Evolutionary conservation across 495 filamentous ascomycete genomes (phyloP).

Genomic region (Penicillium manginii): DNA sequence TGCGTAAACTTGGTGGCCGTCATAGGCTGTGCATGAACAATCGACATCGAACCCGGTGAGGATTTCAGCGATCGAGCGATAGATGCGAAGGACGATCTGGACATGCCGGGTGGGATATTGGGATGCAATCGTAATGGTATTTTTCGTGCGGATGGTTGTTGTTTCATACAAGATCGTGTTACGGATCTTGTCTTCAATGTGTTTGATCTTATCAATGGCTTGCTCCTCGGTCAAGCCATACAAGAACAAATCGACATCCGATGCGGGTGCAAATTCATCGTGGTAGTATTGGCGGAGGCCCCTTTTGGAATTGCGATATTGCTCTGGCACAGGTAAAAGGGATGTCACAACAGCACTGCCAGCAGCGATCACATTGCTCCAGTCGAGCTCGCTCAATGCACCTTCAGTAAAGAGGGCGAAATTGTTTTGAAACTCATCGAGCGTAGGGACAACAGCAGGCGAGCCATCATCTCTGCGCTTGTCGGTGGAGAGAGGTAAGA

Average conservation of each 20-base stretch:
- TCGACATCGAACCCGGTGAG: conserved; percentile 86
- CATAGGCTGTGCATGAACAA: conserved; percentile 77
- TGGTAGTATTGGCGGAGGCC: conserved; percentile 72
- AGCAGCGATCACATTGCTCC: conserved; percentile 77
- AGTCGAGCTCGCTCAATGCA: conserved; percentile 65
- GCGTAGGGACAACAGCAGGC: conserved; percentile 62
- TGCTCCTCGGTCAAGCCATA: conserved; percentile 74
- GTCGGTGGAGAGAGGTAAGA: conserved; percentile 66
- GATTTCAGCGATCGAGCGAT: conserved; percentile 79
- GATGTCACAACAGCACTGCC: conserved; percentile 77
- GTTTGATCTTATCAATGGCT: conserved; percentile 78
- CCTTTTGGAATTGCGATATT: conserved; percentile 66
- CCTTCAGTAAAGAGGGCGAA: conserved; percentile 79
- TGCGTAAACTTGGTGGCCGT: conserved; percentile 74
- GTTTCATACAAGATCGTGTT: conserved; percentile 76
- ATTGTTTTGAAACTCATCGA: conserved; percentile 74
- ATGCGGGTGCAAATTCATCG: conserved; percentile 75
- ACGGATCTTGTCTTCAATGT: conserved; percentile 70
- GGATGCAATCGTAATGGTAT: conserved; percentile 80
- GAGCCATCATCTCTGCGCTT: conserved; percentile 62
- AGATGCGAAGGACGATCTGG: conserved; percentile 81
- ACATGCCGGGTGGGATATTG: conserved; percentile 84
- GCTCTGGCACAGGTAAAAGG: conserved; percentile 69
- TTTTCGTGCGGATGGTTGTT: conserved; percentile 77
- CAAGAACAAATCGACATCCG: conserved; percentile 83